These are phyloP conservation scores for Tilletia walkeri DNA, from an alignment of 1,284 basidiomycete genomes.

Conservation along the genomic window DNA sequence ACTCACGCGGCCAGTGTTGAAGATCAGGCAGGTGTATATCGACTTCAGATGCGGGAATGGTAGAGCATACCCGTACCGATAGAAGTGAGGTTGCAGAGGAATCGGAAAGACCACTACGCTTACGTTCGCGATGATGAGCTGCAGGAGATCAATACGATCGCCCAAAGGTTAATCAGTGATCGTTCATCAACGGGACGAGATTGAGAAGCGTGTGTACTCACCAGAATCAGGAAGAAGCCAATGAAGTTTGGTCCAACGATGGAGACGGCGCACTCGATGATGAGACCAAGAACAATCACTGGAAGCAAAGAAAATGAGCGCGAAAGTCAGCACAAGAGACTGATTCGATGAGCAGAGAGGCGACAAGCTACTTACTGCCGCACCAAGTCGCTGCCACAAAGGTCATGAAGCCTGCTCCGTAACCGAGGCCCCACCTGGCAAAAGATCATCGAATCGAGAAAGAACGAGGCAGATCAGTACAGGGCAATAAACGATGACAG, in stretches of 20 bases:
- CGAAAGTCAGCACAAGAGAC: too few relatives aligned
- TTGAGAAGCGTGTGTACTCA: background rate
- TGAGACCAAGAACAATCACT: constrained; percentile 40
- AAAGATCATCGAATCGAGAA: background rate
- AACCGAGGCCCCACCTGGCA: constrained; percentile 24
- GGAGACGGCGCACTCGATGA: constrained; percentile 40
- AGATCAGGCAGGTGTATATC: constrained; percentile 47
- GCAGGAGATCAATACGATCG: background rate
- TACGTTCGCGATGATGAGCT: constrained; percentile 49
- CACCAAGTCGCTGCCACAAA: constrained; percentile 42
- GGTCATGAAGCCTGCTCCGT: constrained; percentile 49
- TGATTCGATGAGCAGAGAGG: too few relatives aligned
- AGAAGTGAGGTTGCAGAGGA: constrained; percentile 34
- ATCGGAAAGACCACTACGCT: constrained; percentile 39
- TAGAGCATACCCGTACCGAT: constrained; percentile 45
- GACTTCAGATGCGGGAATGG: constrained; percentile 46
- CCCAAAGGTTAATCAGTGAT: too few relatives aligned
- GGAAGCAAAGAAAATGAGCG: too few relatives aligned
- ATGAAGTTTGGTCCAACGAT: constrained; percentile 43
- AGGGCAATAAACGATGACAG: too few relatives aligned
- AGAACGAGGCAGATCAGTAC: background rate
- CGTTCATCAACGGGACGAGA: too few relatives aligned
- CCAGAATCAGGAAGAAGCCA: constrained; percentile 39
- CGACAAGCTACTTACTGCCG: constrained; percentile 22
- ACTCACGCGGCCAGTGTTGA: constrained; percentile 32